Evolutionary conservation across 768 basidiomycete genomes (phyloP).

Genomic region (Cystofilobasidium macerans): DNA sequence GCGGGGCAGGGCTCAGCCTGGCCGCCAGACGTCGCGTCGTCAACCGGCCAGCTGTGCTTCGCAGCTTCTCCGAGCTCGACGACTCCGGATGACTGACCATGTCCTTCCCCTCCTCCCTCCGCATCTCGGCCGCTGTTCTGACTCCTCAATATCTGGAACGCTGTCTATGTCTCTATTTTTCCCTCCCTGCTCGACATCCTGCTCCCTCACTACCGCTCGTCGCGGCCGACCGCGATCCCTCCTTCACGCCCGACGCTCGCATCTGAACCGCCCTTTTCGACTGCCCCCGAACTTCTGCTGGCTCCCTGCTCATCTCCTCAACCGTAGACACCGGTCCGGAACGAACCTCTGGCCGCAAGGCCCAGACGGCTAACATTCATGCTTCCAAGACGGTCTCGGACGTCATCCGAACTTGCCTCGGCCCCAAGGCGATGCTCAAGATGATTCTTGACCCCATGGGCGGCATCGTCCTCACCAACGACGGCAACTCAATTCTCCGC

Average conservation of each 20-base stretch:
- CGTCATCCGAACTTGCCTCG: conserved; percentile 92
- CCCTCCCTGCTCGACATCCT: too few species aligned
- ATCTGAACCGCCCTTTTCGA: too few species aligned
- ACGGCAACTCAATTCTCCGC: conserved; percentile 95
- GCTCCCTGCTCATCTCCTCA: background rate
- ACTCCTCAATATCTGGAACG: too few species aligned
- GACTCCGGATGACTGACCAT: too few species aligned
- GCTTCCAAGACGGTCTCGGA: conserved; percentile 98
- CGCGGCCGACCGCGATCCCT: too few species aligned
- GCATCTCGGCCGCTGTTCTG: too few species aligned
- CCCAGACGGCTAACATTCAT: conserved; percentile 91
- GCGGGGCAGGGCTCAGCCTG: background rate
- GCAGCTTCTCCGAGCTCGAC: too few species aligned
- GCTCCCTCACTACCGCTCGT: too few species aligned
- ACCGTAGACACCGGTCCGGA: conserved; percentile 77
- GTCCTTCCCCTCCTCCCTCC: too few species aligned
- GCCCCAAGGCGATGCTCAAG: conserved; percentile 96
- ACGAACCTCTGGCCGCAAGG: conserved; percentile 85
- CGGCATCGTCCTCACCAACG: conserved; percentile 90
- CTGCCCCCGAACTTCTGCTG: background rate
- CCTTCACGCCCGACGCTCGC: background rate
- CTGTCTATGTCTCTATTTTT: too few species aligned
- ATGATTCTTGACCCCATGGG: conserved; percentile 99
- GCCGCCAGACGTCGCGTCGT: too few species aligned
- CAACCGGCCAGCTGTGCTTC: too few species aligned